Evolutionary conservation across 2,329 filamentous ascomycete species (phyloP).

Genomic region (Aspergillus sp.): DNA sequence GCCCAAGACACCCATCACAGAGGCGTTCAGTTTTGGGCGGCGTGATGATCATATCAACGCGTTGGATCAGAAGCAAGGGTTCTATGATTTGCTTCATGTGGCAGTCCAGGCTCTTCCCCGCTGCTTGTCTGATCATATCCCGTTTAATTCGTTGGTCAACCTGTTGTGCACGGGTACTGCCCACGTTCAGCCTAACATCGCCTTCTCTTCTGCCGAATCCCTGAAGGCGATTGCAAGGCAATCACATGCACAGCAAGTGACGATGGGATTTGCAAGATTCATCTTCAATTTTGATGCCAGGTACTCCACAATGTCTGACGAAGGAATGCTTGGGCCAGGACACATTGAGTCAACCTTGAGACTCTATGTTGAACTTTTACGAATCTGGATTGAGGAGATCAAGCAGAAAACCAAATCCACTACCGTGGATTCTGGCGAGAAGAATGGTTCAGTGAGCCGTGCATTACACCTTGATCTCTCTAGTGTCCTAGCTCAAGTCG

Average conservation of each 20-base stretch:
- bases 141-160: conserved; percentile 91
- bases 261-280: conserved; percentile 92
- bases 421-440: conserved; percentile 63
- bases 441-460: conserved; percentile 64
- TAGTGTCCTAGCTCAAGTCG: conserved; percentile 86
- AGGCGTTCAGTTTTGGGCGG: conserved; percentile 86
- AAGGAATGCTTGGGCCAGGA: conserved; percentile 87
- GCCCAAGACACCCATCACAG: conserved; percentile 91
- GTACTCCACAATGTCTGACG: conserved; percentile 97
- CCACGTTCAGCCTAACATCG: conserved; percentile 90
- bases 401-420: conserved; percentile 78
- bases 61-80: conserved; percentile 84
- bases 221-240: conserved; percentile 94
- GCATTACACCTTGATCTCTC: conserved; percentile 81
- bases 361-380: conserved; percentile 87
- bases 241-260: conserved; percentile 89
- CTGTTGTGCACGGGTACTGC: conserved; percentile 94
- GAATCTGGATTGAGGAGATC: conserved; percentile 98
- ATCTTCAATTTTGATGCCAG: conserved; percentile 98
- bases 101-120: conserved; percentile 92
- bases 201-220: conserved; percentile 85
- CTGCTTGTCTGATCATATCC: conserved; percentile 87
- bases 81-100: conserved; percentile 93
- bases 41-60: conserved; percentile 74
- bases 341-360: conserved; percentile 94